Conservation (phyloP, 2,329 filamentous ascomycete species). For the Arthrobotrys iridis region DNA sequence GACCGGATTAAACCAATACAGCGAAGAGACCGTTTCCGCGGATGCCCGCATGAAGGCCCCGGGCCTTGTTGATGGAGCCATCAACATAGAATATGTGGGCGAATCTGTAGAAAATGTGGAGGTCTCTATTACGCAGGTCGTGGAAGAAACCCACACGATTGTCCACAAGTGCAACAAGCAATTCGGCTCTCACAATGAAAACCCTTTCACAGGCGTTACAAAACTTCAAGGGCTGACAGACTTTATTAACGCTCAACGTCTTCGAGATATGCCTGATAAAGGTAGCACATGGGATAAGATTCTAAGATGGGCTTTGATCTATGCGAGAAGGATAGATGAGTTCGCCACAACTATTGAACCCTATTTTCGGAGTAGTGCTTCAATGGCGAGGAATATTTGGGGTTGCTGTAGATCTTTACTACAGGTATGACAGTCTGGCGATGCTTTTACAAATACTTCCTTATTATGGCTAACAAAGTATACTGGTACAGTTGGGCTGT, state of each 20-base stretch:
- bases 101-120: conserved; percentile 10
- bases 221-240: conserved; percentile 18
- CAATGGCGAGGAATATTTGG: conserved; percentile 29
- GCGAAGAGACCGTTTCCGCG: not conserved
- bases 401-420: conserved; percentile 25
- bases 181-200: conserved; percentile 18
- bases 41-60: not conserved
- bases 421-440: not conserved
- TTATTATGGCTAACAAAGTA: not conserved
- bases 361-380: conserved; percentile 13
- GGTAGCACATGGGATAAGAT: conserved; percentile 37
- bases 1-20: not conserved
- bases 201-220: conserved; percentile 6
- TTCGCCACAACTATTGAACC: conserved; percentile 26
- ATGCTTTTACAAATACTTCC: no score
- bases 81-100: not conserved
- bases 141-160: conserved; percentile 19
- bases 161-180: conserved; percentile 32
- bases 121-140: conserved; percentile 17
- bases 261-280: conserved; percentile 41
- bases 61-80: not conserved
- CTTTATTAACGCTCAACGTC: conserved; percentile 33
- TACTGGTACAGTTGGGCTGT: conserved; percentile 4
- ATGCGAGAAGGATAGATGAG: conserved; percentile 16
- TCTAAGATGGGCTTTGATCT: conserved; percentile 27